These are phyloP conservation scores for Ustilago lituana DNA, from an alignment of 1,284 basidiomycete genomes.

Conservation along the genomic window DNA sequence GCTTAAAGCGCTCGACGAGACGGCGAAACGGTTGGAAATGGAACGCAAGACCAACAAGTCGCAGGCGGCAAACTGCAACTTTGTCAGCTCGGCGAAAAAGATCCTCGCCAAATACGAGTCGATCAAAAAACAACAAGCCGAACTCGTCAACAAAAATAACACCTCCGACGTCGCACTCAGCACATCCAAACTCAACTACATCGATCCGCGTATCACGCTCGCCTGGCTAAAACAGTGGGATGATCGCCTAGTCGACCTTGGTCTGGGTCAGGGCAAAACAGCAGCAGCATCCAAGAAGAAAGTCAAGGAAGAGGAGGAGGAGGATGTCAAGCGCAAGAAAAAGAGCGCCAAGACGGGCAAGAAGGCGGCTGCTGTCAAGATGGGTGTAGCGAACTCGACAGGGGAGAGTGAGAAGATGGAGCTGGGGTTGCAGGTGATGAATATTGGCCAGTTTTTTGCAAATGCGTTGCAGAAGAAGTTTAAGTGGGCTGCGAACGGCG, in stretches of 20 bases:
- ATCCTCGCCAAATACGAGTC: constrained; percentile 69
- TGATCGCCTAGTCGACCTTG: constrained; percentile 41
- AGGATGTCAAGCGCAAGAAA: constrained; percentile 43
- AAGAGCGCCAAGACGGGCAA: constrained; percentile 31
- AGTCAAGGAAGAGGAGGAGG: constrained; percentile 53
- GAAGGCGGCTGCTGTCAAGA: constrained; percentile 33
- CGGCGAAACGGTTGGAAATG: constrained; percentile 79
- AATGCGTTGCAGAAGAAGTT: constrained; percentile 67
- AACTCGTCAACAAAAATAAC: constrained; percentile 63
- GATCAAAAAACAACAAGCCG: constrained; percentile 63
- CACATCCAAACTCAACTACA: constrained; percentile 67
- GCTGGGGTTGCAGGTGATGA: constrained; percentile 59
- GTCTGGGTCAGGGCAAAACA: too few relatives aligned
- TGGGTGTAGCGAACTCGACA: constrained; percentile 43
- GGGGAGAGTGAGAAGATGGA: constrained; percentile 65
- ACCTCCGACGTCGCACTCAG: constrained; percentile 63
- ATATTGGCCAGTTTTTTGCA: constrained; percentile 64
- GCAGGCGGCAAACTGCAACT: constrained; percentile 68
- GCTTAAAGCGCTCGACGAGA: constrained; percentile 77
- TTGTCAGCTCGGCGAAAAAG: constrained; percentile 73
- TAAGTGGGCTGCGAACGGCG: constrained; percentile 59
- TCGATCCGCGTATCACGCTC: constrained; percentile 65
- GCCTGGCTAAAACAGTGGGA: constrained; percentile 67
- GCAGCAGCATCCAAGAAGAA: constrained; percentile 38
- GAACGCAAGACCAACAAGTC: constrained; percentile 84